These are phyloP conservation scores for Emmonsiellopsis sp. DNA, from an alignment of 2,329 filamentous ascomycete species.

Conservation along the genomic window DNA sequence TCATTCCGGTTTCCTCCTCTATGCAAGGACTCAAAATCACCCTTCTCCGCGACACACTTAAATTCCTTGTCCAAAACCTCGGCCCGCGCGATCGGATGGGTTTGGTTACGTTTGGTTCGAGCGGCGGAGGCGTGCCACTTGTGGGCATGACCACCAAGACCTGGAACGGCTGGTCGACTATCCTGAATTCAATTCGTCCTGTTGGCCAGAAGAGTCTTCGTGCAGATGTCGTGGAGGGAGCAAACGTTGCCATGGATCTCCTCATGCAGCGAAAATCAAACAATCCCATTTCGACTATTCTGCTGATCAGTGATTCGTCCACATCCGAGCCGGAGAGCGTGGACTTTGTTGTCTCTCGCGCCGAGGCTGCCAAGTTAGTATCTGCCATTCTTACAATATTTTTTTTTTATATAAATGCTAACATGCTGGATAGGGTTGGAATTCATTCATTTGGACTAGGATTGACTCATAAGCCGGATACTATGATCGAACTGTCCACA, in stretches of 20 bases:
- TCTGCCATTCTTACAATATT: background rate
- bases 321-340: constrained; percentile 91
- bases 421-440: constrained; percentile 54
- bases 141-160: constrained; percentile 97
- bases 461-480: constrained; percentile 95
- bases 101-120: constrained; percentile 91
- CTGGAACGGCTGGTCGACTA: constrained; percentile 84
- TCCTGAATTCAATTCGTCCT: constrained; percentile 78
- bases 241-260: constrained; percentile 96
- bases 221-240: constrained; percentile 93
- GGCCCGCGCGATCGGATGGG: constrained; percentile 95
- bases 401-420: constrained; percentile 13
- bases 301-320: constrained; percentile 94
- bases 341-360: constrained; percentile 92
- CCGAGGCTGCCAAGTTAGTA: constrained; percentile 88
- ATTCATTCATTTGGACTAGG: constrained; percentile 96
- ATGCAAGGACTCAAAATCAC: constrained; percentile 99
- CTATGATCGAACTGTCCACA: constrained; percentile 94
- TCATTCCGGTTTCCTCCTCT: constrained; percentile 92
- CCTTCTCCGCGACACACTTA: constrained; percentile 79
- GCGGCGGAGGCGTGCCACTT: constrained; percentile 81
- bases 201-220: constrained; percentile 94
- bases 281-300: constrained; percentile 89
- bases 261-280: constrained; percentile 96
- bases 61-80: constrained; percentile 81